These are phyloP conservation scores for Cyclotella cryptica DNA, from an alignment of 108 stramenopile genomes.

Conservation along the genomic window DNA sequence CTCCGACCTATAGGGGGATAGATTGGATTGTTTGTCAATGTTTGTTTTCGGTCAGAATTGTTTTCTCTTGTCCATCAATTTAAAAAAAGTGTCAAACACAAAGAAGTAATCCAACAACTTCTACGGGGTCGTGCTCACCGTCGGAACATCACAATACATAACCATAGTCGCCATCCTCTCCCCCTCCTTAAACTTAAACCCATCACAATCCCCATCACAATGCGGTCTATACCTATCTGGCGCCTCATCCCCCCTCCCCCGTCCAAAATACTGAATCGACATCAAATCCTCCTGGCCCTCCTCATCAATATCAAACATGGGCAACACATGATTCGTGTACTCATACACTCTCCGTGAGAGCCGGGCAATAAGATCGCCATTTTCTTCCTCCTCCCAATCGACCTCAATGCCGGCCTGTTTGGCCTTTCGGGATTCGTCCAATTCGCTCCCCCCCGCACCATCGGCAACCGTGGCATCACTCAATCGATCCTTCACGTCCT, in stretches of 20 bases:
- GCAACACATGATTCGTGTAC: conserved; percentile 80
- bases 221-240: conserved; percentile 93
- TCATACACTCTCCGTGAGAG: conserved; percentile 77
- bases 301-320: conserved; percentile 60
- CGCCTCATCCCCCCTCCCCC: conserved; percentile 70
- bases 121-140: not conserved
- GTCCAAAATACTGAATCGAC: conserved; percentile 87
- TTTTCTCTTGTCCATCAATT: too few relatives aligned
- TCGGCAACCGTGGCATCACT: conserved; percentile 83
- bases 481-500: conserved; percentile 58
- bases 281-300: conserved; percentile 89
- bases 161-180: conserved; percentile 93
- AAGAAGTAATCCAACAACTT: too few relatives aligned
- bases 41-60: too few relatives aligned
- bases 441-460: conserved; percentile 77
- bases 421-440: conserved; percentile 73
- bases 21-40: too few relatives aligned
- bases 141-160: conserved; percentile 88
- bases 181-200: conserved; percentile 66
- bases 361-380: conserved; percentile 70
- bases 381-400: conserved; percentile 63
- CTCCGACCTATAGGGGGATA: conserved; percentile 63
- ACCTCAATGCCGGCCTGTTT: conserved; percentile 84
- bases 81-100: too few relatives aligned
- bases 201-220: conserved; percentile 77